A percentile compares a stretch with the other conserved stretches of the same genome.
phyloP scores from a whole-genome alignment of 2,329 filamentous ascomycete species.

The Rhinocladiella similis region DNA sequence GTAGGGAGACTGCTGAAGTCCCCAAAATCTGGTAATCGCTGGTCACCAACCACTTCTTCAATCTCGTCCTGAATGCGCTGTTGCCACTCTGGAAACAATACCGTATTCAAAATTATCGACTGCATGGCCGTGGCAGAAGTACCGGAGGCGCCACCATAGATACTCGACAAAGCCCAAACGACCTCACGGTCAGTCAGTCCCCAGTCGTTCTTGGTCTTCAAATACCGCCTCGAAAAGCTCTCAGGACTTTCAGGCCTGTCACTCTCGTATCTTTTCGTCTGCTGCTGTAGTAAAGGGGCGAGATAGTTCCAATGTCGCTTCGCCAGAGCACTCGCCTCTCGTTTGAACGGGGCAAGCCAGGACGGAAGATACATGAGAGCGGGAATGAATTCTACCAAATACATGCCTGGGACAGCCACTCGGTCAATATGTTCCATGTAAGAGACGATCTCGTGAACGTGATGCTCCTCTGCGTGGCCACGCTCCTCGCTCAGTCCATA shows the following conservation, averaged over 20 bases:
- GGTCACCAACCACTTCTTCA: slow-evolving; percentile 32
- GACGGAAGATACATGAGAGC: neutral
- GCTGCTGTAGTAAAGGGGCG: slow-evolving; percentile 30
- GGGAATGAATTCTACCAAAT: slow-evolving; percentile 37
- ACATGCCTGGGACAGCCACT: slow-evolving; percentile 16
- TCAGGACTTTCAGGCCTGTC: slow-evolving; percentile 14
- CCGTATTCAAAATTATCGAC: slow-evolving; percentile 33
- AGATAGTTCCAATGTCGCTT: slow-evolving; percentile 33
- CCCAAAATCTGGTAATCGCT: slow-evolving; percentile 36
- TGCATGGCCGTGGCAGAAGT: slow-evolving; percentile 35
- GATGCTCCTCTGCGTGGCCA: slow-evolving; percentile 7
- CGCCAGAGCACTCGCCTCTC: slow-evolving; percentile 12
- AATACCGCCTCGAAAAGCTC: slow-evolving; percentile 23
- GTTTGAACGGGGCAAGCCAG: too few relatives aligned
- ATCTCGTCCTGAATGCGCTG: slow-evolving; percentile 36
- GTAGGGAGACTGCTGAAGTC: slow-evolving; percentile 39
- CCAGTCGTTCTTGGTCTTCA: slow-evolving; percentile 30
- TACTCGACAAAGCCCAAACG: slow-evolving; percentile 34
- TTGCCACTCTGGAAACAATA: slow-evolving; percentile 29
- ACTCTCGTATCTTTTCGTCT: slow-evolving; percentile 32
- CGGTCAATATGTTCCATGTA: slow-evolving; percentile 18
- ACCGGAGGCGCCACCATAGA: slow-evolving; percentile 35
- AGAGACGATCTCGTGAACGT: slow-evolving; percentile 12
- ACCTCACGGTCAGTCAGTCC: slow-evolving; percentile 32
- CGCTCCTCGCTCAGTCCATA: slow-evolving; percentile 9